Evolutionary conservation across 2,329 filamentous ascomycete genomes (phyloP), one percentile per base, ranked within the genome.

Genomic region (Orbilia javanica): DNA sequence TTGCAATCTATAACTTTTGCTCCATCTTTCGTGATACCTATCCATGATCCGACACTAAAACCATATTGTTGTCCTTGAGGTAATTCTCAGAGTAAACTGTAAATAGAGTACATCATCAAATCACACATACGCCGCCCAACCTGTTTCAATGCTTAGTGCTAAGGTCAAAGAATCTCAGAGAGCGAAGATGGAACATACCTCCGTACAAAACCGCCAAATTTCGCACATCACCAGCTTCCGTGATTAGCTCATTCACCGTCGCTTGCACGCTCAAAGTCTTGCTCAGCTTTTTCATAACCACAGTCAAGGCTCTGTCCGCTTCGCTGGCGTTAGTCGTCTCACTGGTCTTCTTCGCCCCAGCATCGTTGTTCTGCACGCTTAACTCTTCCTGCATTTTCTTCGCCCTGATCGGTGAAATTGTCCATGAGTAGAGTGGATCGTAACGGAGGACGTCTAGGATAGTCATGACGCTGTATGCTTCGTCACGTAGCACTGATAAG

Each of bases 371-470:
- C 15, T 80, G 73, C 83, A 78, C 52, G 27, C 62, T 72, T 4
- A 78, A 20, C 15, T 84, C 84, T 44, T 91, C 89, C 82, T 91
- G 90, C 87, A 92, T 91, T 68, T 88, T 87, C 83, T 89, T 90
- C 70, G 90, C 88, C 60, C 90, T 87, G 15, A 90, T 84, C 0
- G 90, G 89, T 11, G 81, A 82, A 27, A 82, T 80, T 3, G 81
- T 81, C 96, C 96, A 99, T 78, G 90, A 96, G 84, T 98, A 97
- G 79, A 99, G 86, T 0, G 96, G 96, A 86, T 99, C 96, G 84
- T 97, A 98, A n/a, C 96, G 92, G 75, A 99, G 86, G 22, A 99
- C 96, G 83, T 99, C 96, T 20, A 99, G 89, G 66, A 99, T 94
- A 0, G 96, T 98, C 94, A 97, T 98, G 85, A 99, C 99, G 52